A percentile compares a stretch with the other conserved stretches of the same genome.
These are phyloP conservation scores for Mucor plumbeus DNA, from an alignment of 371 early-diverging fungal genomes.

Conservation along the genomic window DNA sequence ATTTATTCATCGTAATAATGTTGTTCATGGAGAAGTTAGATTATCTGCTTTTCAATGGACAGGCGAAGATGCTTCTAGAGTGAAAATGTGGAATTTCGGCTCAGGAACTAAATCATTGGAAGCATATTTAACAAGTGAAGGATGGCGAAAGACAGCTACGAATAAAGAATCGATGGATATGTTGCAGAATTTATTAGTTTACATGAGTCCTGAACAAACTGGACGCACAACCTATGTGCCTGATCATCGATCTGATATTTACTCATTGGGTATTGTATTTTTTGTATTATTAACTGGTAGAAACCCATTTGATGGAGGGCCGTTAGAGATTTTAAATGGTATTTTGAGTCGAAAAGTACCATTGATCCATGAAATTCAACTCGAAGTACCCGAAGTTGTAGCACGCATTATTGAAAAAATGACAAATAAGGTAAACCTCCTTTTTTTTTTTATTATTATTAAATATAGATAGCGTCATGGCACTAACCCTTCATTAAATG, in stretches of 20 bases:
- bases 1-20: conserved; percentile 47
- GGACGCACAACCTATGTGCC: conserved; percentile 62
- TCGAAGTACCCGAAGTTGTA: conserved; percentile 55
- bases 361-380: conserved; percentile 48
- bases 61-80: conserved; percentile 34
- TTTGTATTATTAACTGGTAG: conserved; percentile 57
- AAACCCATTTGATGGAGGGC: conserved; percentile 59
- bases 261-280: conserved; percentile 59
- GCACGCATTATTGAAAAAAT: conserved; percentile 59
- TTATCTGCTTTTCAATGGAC: conserved; percentile 48
- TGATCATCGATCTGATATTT: conserved; percentile 63
- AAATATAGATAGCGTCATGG: not conserved
- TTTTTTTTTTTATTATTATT: no score
- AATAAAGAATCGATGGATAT: conserved; percentile 38
- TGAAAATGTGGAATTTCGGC: conserved; percentile 51
- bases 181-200: conserved; percentile 36
- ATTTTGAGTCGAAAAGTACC: conserved; percentile 55
- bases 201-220: conserved; percentile 59
- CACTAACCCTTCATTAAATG: not conserved
- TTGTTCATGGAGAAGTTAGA: conserved; percentile 51
- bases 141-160: conserved; percentile 47
- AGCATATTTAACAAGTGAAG: conserved; percentile 46
- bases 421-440: conserved; percentile 53
- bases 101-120: conserved; percentile 43
- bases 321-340: conserved; percentile 58